phyloP scores from a whole-genome alignment of 1,284 basidiomycete genomes.

The Cutaneotrichosporon arboriforme region DNA sequence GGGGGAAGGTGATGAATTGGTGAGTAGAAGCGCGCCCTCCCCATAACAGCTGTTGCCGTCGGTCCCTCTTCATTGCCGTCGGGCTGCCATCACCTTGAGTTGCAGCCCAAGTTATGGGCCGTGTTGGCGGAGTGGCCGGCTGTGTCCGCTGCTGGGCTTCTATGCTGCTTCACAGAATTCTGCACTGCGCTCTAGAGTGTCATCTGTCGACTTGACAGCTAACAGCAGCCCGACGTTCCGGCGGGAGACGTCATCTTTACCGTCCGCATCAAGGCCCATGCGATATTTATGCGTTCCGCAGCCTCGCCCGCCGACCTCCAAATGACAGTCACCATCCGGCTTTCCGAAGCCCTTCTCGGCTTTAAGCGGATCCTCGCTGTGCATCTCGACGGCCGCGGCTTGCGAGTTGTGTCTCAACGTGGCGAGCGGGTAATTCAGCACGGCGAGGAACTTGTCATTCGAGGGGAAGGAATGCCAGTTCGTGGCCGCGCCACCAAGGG shows the following conservation, averaged over 20 bases:
- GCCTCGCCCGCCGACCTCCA: conserved; percentile 28
- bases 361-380: conserved; percentile 79
- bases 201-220: conserved; percentile 7
- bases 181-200: no score
- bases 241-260: conserved; percentile 85
- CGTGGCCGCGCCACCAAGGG: conserved; percentile 64
- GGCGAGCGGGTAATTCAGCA: conserved; percentile 67
- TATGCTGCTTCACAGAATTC: no score
- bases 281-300: conserved; percentile 55
- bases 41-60: background rate
- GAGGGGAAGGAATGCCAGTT: conserved; percentile 80
- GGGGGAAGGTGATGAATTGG: conserved; percentile 86
- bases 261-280: conserved; percentile 63
- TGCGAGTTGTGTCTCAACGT: conserved; percentile 65
- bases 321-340: conserved; percentile 56
- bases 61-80: no score
- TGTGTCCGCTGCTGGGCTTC: no score
- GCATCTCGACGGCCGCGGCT: conserved; percentile 82
- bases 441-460: conserved; percentile 65
- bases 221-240: conserved; percentile 64
- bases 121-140: no score
- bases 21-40: no score
- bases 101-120: no score
- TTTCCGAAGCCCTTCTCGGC: conserved; percentile 88
- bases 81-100: no score